Evolutionary conservation across 306 rosid genomes (phyloP).

Genomic region (Casuarina equisetifolia): DNA sequence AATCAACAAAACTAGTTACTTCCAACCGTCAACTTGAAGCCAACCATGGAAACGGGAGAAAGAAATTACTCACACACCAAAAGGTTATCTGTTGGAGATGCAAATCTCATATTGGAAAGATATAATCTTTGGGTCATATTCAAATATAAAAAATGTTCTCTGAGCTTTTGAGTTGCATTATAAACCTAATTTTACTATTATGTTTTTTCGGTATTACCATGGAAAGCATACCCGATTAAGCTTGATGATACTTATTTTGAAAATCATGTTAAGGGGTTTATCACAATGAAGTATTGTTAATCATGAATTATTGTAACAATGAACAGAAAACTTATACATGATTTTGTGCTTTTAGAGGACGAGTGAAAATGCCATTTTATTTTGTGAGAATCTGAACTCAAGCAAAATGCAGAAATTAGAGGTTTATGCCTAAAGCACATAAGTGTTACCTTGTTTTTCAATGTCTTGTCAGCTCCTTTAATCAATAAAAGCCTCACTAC

Average conservation of each 20-base stretch:
- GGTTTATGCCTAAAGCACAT: not conserved
- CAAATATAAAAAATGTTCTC: no score
- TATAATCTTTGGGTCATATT: no score
- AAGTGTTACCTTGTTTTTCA: slow-evolving; percentile 65
- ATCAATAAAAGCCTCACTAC: slow-evolving; percentile 76
- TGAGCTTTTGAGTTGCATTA: no score
- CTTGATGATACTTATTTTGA: not conserved
- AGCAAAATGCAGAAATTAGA: not conserved
- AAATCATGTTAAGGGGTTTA: not conserved
- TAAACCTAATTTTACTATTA: no score
- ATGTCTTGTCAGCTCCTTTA: slow-evolving; percentile 82
- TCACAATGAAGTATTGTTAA: not conserved
- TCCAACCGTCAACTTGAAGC: not conserved
- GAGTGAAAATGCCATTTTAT: not conserved
- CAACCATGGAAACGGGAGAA: not conserved
- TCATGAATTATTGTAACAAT: not conserved
- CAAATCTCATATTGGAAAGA: no score
- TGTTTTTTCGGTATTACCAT: no score
- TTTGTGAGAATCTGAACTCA: slow-evolving; percentile 5
- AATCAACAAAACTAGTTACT: not conserved
- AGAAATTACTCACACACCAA: not conserved
- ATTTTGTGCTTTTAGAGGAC: not conserved
- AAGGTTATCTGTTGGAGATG: not conserved
- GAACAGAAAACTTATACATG: not conserved
- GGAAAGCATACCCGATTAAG: no score